Evolutionary conservation across 2,329 filamentous ascomycete species (phyloP), one percentile per base, ranked within the genome.

Genomic region (Pseudopyricularia cyperi): DNA sequence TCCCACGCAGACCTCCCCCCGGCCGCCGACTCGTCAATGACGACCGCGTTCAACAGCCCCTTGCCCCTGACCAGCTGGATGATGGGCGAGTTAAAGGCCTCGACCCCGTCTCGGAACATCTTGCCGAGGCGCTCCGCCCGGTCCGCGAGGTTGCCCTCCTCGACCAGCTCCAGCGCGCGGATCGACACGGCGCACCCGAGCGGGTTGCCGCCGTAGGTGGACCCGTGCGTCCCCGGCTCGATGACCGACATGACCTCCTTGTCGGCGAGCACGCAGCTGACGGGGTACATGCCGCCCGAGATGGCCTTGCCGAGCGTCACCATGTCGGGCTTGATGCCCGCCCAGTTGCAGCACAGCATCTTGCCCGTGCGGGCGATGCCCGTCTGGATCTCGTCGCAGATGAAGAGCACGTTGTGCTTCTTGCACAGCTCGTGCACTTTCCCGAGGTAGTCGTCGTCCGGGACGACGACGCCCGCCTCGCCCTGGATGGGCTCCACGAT

Each of bases 351-450:
- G 76, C 89, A 95, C 52, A 98, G 82, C 73, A 98, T 86, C 63
- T 86, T 87, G 51, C 93, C 93, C 17, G 93, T 98, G 57, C 93
- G 84, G 52, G 89, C 93, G 64, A 98, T 95, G 58, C 91, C 91
- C 5, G 93, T 98, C 71, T 98, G 93, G 62, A 98, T 96, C 76
- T 98, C 93, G 66, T 98, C 93, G 68, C 88, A 95, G 68, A 98
- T 97, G 64, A 98, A 73, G 48, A 98, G 81, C 37, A 95, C 89
- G 57, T 96, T 95, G 76, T 97, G 82, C 76, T 95, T 87, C 69
- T 88, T 89, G 75, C 93, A 98, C 24, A 97, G 82, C 24, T 79
- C 85, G 52, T 89, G 80, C 46, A 90, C 87, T 62, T 84, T 81
- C 59, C 74, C 69, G 33, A 98, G 80, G 70, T 98, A 98, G 68